Evolutionary conservation across 208 protist species (phyloP).

Genomic region (Crithidia fasciculata): DNA sequence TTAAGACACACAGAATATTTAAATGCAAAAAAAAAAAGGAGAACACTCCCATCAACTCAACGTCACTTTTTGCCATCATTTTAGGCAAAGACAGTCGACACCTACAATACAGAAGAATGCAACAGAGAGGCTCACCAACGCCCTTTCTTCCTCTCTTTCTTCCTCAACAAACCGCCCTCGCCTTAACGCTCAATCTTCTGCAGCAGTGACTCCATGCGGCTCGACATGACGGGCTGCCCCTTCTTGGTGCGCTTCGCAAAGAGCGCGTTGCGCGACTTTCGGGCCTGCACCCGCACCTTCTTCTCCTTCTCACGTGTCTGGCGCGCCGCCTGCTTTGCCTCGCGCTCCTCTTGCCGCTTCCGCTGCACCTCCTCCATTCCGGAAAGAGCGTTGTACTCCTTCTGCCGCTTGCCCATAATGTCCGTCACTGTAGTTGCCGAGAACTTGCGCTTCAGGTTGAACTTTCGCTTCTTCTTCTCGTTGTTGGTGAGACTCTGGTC

Average conservation of each 20-base stretch:
- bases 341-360: constrained; percentile 59
- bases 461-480: constrained; percentile 88
- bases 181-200: constrained; percentile 52
- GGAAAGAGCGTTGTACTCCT: constrained; percentile 64
- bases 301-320: constrained; percentile 58
- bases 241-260: constrained; percentile 71
- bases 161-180: neutral
- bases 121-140: too few relatives aligned
- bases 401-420: constrained; percentile 61
- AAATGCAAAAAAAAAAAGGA: neutral
- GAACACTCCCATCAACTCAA: too few relatives aligned
- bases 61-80: too few relatives aligned
- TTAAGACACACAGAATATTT: neutral
- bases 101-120: too few relatives aligned
- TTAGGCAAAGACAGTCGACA: too few relatives aligned
- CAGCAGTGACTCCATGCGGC: constrained; percentile 71
- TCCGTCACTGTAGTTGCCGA: constrained; percentile 77
- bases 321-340: constrained; percentile 41
- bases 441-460: constrained; percentile 88
- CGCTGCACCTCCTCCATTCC: constrained; percentile 59
- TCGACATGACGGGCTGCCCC: constrained; percentile 85
- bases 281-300: constrained; percentile 46
- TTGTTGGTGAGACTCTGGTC: constrained; percentile 89
- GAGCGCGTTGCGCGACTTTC: constrained; percentile 54
- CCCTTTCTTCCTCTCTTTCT: too few relatives aligned